A percentile compares a stretch with the other conserved stretches of the same genome.
Conservation (phyloP, 345 rosid genomes). For the Turritis glabra region DNA sequence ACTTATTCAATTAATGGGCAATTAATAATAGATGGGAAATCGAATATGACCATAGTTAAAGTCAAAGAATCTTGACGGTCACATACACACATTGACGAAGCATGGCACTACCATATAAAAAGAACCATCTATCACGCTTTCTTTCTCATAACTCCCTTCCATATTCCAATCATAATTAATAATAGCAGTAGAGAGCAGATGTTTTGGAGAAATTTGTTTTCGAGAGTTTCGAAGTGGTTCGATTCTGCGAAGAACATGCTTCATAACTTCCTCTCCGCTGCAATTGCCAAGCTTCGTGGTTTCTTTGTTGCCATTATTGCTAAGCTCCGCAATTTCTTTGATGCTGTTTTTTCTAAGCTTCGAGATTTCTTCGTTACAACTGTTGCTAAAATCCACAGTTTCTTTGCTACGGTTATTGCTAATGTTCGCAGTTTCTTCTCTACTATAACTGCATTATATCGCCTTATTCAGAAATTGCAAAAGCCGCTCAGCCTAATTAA, state of each 20-base stretch:
- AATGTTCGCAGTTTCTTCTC: not conserved
- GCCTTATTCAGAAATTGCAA: not conserved
- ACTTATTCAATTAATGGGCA: not conserved
- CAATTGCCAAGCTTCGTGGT: not conserved
- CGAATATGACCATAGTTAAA: not conserved
- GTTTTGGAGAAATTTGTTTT: conserved; percentile 12
- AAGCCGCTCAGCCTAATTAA: not conserved
- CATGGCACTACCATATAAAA: conserved; percentile 18
- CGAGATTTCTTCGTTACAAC: not conserved
- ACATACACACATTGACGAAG: conserved; percentile 10
- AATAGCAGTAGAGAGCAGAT: not conserved
- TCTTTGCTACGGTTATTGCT: not conserved
- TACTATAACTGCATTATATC: not conserved
- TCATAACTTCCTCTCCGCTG: not conserved
- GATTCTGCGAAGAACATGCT: not conserved
- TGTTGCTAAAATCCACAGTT: not conserved
- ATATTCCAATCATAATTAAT: not conserved
- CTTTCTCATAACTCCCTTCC: not conserved
- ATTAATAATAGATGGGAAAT: not conserved
- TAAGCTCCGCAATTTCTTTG: not conserved
- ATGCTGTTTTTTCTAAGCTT: not conserved
- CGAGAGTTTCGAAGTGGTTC: conserved; percentile 24
- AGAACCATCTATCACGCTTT: not conserved
- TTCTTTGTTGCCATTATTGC: not conserved
- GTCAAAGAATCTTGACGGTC: conserved; percentile 13